Base-by-base conservation (phyloP, 1,284 basidiomycete genomes). In the Ceratobasidium sp. region DNA sequence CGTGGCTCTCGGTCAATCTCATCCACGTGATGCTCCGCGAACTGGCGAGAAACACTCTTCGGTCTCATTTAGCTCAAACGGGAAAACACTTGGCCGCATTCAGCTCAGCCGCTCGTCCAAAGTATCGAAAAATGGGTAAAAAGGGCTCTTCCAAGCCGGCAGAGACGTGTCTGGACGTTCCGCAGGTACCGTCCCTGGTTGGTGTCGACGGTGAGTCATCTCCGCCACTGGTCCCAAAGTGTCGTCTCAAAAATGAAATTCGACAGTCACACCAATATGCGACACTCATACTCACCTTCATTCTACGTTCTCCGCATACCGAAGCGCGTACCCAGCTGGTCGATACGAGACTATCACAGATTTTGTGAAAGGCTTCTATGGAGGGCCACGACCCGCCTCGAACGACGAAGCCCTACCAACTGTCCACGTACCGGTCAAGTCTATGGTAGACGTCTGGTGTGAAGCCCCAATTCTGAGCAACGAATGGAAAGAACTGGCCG, bases 391-490 rank as follows among this genome's bases (percentile, higher is more conserved):
- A 57, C 32, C 64, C 8, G 14, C 64, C 6, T 50, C 53, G 14
- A 36, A 74, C 9, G 43, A 41, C 12, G 46, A 70, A 8, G n/a
- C 52, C n/a, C 21, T 71, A 12, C 46, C 62, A 26, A 48, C 72
- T 3, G 23, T 50, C 4, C 58, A 23, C 21, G 57, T 55, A 36
- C 61, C 74, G 5, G 36, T 71, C 77, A 79, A 5, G 69, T 85
- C 88, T 4, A 84, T 93, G 72, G 86, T 93, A 3, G 92, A 94
- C 76, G 92, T 94, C 1, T 94, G 90, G 89, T 93, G 92, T 76
- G 92, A 93, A 76, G 90, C 90, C 0, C 89, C 90, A 0, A 85
- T 91, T 18, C 82, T 81, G 73, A 81, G 76, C 32, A 34, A 32
- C 50, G 61, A 82, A 0, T 93, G 91, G 91, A 85, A 82, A 76